These are phyloP conservation scores for Gentiana dahurica DNA, from an alignment of 257 asterid genomes.

Conservation along the genomic window DNA sequence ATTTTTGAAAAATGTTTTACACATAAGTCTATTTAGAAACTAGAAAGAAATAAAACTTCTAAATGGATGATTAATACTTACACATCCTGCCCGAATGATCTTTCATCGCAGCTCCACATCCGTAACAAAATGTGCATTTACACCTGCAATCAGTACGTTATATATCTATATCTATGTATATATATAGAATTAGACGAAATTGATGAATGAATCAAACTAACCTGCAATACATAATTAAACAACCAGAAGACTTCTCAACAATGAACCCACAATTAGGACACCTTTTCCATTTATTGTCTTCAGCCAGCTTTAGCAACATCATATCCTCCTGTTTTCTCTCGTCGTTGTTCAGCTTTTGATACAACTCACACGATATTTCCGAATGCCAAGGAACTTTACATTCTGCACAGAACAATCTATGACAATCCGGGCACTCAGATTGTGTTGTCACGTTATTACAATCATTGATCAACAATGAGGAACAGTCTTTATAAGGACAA, in stretches of 20 bases:
- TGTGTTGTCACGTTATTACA: background rate
- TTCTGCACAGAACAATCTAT: conserved; percentile 44
- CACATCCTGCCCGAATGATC: conserved; percentile 15
- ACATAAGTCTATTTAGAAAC: no score
- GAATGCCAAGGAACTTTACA: conserved; percentile 71
- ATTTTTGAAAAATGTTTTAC: no score
- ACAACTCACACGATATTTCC: conserved; percentile 37
- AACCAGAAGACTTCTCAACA: conserved; percentile 47
- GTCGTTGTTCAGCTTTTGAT: conserved; percentile 27
- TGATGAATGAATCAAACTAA: background rate
- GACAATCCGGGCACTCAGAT: conserved; percentile 52
- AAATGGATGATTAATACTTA: conserved; percentile 15
- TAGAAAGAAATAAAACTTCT: no score
- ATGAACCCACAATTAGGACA: conserved; percentile 45
- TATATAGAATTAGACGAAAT: background rate
- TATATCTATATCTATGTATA: background rate
- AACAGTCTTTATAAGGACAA: no score
- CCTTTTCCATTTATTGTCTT: conserved; percentile 22
- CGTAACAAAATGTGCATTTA: conserved; percentile 47
- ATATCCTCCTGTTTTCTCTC: conserved; percentile 19
- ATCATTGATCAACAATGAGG: background rate
- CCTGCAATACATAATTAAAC: conserved; percentile 70
- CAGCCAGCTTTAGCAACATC: conserved; percentile 16
- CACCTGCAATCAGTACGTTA: conserved; percentile 35
- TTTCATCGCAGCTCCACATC: conserved; percentile 36